Evolutionary conservation across 441 rosid species (phyloP), one percentile per base, ranked within the genome.

Genomic region (Rhodomyrtus psidioides): DNA sequence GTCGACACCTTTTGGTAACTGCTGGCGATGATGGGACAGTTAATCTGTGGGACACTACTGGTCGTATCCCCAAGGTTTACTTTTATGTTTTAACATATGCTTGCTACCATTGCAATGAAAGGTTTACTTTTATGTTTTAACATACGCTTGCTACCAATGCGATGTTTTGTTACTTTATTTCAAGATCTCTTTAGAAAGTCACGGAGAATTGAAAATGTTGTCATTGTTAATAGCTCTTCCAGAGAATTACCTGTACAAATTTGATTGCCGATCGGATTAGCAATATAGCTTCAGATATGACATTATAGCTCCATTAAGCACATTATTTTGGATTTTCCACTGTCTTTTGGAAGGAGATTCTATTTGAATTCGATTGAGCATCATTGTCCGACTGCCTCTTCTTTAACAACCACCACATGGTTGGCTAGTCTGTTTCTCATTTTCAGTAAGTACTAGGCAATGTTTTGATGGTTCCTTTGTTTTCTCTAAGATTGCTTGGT

Each of bases 1-100:
- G 98, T 89, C 94, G 98, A 53, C 99, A 96, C 88, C 94, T 97
- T 88, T 90, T 97, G 91, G 95, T 93, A 84, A 95, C 98, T 87
- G 96, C 99, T 75, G 99, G 99, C 85, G 99, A 97, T 93, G 99
- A 97, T 90, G 99, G 99, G 23, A 94, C 99, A 59, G 91, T 94
- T 54, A 98, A 94, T 91, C 90, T 97, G 87, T 97, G 99, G 99
- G 99, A 97, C 87, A 93, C 98, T 65, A 96, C 98, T 85, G 96
- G 98, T 82, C 96, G 97, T 81, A 92, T 88, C 90, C 98, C 99
- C 27, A 97, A 97, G 99, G 99, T 97, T 58, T 84, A 85, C 65
- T 23, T 39, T 39, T 39, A 34, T 39, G 15, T 56, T 70, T 70
- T 70, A 3, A 57, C 62, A 57, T 57, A 26, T 12, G 28, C 16